A percentile compares a stretch with the other conserved stretches of the same genome.
These are phyloP conservation scores for Fomitopsis serialis DNA, from an alignment of 768 basidiomycete species.

Conservation along the genomic window DNA sequence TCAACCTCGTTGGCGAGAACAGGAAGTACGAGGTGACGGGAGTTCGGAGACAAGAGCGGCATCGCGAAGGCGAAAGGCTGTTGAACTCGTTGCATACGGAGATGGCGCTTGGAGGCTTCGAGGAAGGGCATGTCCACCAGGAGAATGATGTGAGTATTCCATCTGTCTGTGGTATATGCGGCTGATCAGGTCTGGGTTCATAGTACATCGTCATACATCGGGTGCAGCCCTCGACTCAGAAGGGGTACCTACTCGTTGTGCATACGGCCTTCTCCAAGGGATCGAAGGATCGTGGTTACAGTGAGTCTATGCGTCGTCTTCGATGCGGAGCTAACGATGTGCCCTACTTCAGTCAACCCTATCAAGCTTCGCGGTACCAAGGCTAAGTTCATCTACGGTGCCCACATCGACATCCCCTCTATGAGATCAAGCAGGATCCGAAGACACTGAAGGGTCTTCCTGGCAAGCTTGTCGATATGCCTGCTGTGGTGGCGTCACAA, in stretches of 20 bases:
- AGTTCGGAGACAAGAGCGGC: conserved; percentile 31
- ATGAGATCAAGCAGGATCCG: conserved; percentile 45
- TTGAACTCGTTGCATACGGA: conserved; percentile 87
- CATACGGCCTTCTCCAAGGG: conserved; percentile 91
- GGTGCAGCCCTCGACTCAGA: conserved; percentile 84
- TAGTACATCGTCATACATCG: conserved; percentile 96
- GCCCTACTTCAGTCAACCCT: conserved; percentile 58
- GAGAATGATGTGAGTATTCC: conserved; percentile 80
- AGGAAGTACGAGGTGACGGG: conserved; percentile 70
- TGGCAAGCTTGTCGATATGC: conserved; percentile 59
- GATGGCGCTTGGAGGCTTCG: conserved; percentile 82
- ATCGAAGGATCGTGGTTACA: conserved; percentile 71
- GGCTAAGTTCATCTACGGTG: conserved; percentile 78
- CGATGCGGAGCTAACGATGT: not conserved
- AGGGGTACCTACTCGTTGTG: conserved; percentile 87
- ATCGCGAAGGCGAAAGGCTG: conserved; percentile 46
- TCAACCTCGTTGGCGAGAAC: conserved; percentile 84
- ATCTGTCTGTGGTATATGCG: not conserved
- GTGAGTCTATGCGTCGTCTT: conserved; percentile 33
- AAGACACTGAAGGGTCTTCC: conserved; percentile 67
- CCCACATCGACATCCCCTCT: conserved; percentile 65
- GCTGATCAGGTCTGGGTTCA: conserved; percentile 1
- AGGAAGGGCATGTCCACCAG: conserved; percentile 95
- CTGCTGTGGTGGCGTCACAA: conserved; percentile 50
- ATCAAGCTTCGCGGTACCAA: conserved; percentile 78